Conservation (phyloP, 371 early-diverging fungal species). For the Syncephalis fuscata region DNA sequence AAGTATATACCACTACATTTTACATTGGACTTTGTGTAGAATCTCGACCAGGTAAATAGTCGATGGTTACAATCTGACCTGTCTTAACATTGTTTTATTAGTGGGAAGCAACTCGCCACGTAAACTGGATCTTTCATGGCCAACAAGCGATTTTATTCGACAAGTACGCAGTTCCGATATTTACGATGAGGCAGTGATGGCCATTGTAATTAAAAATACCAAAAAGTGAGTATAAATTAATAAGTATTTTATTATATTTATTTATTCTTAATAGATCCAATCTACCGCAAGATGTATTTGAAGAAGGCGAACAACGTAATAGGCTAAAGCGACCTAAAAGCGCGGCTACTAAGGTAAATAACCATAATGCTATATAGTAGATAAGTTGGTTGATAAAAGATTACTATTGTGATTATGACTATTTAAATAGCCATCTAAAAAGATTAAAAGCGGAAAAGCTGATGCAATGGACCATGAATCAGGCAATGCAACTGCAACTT, state of each 20-base stretch:
- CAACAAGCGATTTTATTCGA: conserved; percentile 61
- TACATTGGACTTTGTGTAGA: conserved; percentile 70
- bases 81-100: neutral
- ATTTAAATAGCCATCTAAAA: no score
- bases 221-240: conserved; percentile 33
- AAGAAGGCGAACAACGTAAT: neutral
- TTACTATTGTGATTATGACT: no score
- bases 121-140: conserved; percentile 55
- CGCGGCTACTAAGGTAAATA: no score
- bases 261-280: neutral
- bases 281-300: neutral
- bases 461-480: no score
- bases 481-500: no score
- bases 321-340: neutral
- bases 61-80: neutral
- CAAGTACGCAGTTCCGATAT: conserved; percentile 67
- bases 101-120: conserved; percentile 24
- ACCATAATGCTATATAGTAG: no score
- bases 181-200: conserved; percentile 50
- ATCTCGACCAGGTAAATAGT: conserved; percentile 24
- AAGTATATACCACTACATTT: conserved; percentile 60
- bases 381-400: no score
- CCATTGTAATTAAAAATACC: conserved; percentile 42
- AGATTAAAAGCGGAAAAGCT: no score
- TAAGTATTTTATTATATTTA: neutral